These are phyloP conservation scores for Solanum chmielewskii DNA, from an alignment of 257 asterid species.

Conservation along the genomic window DNA sequence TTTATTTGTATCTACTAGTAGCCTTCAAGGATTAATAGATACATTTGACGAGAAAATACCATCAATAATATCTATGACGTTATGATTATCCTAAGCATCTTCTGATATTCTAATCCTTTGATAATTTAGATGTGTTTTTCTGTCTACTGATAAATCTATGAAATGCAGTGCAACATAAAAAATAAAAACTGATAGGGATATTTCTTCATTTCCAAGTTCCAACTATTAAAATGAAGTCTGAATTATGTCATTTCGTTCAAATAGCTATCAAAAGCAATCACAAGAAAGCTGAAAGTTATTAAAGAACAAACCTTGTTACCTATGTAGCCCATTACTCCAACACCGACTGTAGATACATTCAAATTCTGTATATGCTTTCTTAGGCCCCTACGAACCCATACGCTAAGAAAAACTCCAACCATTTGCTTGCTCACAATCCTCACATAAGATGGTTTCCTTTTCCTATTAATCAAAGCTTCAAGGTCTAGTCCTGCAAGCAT, in stretches of 20 bases:
- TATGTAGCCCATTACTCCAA: constrained; percentile 93
- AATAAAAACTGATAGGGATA: neutral
- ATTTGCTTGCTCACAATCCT: constrained; percentile 92
- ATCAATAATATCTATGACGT: neutral
- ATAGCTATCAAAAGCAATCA: neutral
- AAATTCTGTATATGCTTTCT: constrained; percentile 71
- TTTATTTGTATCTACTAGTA: neutral
- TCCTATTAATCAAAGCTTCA: constrained; percentile 56
- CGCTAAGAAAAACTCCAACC: constrained; percentile 79
- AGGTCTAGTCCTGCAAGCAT: constrained; percentile 58
- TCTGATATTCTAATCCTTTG: neutral
- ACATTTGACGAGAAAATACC: neutral
- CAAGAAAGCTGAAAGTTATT: neutral
- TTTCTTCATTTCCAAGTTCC: neutral
- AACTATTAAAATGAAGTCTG: neutral
- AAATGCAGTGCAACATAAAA: neutral
- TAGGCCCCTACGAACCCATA: constrained; percentile 90
- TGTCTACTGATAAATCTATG: neutral
- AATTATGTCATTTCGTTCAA: neutral
- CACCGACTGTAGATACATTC: constrained; percentile 85
- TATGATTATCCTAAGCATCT: neutral
- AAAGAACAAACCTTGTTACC: constrained; percentile 82
- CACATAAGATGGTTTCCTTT: constrained; percentile 69
- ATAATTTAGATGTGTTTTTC: neutral
- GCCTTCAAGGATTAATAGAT: neutral